phyloP scores from a whole-genome alignment of 495 filamentous ascomycete genomes.

The Penicillium cinerascens region DNA sequence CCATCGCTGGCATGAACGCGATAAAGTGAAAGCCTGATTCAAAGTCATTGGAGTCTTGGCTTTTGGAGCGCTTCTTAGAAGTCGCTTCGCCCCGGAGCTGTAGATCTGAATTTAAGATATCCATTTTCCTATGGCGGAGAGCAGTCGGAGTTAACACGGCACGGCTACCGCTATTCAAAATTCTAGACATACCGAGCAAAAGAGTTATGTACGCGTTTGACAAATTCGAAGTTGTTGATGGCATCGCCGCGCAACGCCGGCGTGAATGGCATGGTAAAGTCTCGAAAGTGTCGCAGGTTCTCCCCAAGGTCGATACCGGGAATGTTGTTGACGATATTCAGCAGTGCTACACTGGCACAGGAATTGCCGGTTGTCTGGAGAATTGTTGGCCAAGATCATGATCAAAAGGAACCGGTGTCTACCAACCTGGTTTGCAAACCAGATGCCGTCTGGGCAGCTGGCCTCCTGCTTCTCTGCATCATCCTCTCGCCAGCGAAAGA shows the following conservation, averaged over 20 bases:
- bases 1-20: conserved; percentile 76
- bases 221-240: conserved; percentile 69
- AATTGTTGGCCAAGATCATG: conserved; percentile 5
- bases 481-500: conserved; percentile 68
- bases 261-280: conserved; percentile 61
- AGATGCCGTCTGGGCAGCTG: conserved; percentile 65
- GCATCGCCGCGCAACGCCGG: conserved; percentile 72
- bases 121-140: conserved; percentile 56
- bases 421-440: conserved; percentile 90
- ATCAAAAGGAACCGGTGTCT: background rate
- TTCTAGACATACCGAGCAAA: conserved; percentile 62
- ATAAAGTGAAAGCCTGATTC: conserved; percentile 78
- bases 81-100: conserved; percentile 59
- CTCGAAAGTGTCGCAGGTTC: conserved; percentile 64
- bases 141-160: background rate
- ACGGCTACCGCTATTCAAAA: background rate
- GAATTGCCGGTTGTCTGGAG: conserved; percentile 70
- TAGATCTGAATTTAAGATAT: conserved; percentile 74
- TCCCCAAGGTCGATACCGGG: conserved; percentile 60
- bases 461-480: conserved; percentile 54
- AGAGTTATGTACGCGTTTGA: conserved; percentile 81
- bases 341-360: conserved; percentile 81
- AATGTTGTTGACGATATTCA: conserved; percentile 90
- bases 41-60: conserved; percentile 37
- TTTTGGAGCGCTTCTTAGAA: conserved; percentile 35